Conservation (phyloP, 306 rosid genomes). For the Vigna angularis region DNA sequence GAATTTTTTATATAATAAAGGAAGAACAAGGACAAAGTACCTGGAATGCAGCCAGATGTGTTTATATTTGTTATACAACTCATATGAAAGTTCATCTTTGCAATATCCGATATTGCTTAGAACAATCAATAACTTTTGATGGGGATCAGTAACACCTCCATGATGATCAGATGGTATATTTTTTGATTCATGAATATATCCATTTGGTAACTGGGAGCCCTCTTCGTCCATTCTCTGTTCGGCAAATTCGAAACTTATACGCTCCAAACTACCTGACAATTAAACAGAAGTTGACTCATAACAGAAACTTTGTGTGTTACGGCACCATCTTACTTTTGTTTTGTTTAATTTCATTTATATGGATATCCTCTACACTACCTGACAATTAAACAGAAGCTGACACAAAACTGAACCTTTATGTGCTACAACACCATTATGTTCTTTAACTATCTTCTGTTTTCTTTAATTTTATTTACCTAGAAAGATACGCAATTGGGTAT, state of each 20-base stretch:
- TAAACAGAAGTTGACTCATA: constrained; percentile 41
- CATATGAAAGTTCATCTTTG: constrained; percentile 90
- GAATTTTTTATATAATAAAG: not conserved
- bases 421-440: constrained; percentile 19
- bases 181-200: constrained; percentile 69
- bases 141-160: constrained; percentile 76
- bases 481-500: constrained; percentile 28
- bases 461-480: constrained; percentile 11
- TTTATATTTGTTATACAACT: constrained; percentile 81
- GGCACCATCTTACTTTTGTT: constrained; percentile 28
- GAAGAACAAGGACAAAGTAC: constrained; percentile 49
- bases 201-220: constrained; percentile 69
- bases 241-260: constrained; percentile 73
- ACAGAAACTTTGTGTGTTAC: constrained; percentile 31
- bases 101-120: constrained; percentile 96
- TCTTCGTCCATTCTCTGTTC: constrained; percentile 65
- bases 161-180: constrained; percentile 56
- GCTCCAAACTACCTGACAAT: constrained; percentile 81
- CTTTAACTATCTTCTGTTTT: constrained; percentile 27
- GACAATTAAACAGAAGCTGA: constrained; percentile 43
- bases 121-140: constrained; percentile 75
- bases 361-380: constrained; percentile 73
- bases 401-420: constrained; percentile 38
- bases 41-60: constrained; percentile 88
- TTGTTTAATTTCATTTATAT: constrained; percentile 9